Conservation (phyloP, 2,329 filamentous ascomycete genomes). For the Colletotrichum destructivum region DNA sequence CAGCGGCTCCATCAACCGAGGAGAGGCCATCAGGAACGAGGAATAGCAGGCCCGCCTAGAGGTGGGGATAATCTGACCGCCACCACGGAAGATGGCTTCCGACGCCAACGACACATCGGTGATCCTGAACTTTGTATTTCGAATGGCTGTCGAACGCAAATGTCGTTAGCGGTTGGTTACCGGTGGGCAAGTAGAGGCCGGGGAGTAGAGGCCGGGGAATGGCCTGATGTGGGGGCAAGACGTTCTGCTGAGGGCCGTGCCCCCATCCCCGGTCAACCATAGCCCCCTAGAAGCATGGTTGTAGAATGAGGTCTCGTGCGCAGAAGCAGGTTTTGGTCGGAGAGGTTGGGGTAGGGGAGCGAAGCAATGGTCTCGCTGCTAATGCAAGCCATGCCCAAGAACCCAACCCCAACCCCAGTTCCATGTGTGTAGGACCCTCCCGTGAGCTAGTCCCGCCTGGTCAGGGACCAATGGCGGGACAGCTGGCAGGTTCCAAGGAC, state of each 20-base stretch:
- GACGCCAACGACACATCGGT: slow-evolving; percentile 90
- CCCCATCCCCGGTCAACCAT: slow-evolving; percentile 35
- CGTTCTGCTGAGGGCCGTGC: slow-evolving; percentile 29
- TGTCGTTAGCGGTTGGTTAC: slow-evolving; percentile 46
- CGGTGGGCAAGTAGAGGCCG: slow-evolving; percentile 18
- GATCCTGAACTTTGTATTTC: slow-evolving; percentile 97
- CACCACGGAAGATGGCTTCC: slow-evolving; percentile 94
- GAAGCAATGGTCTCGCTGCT: slow-evolving; percentile 26
- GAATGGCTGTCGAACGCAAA: slow-evolving; percentile 76
- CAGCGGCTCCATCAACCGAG: slow-evolving; percentile 95
- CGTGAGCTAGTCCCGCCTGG: slow-evolving; percentile 24
- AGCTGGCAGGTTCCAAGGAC: slow-evolving; percentile 20
- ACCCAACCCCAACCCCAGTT: slow-evolving; percentile 32
- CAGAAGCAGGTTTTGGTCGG: slow-evolving; percentile 35
- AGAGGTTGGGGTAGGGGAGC: slow-evolving; percentile 18
- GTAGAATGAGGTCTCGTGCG: slow-evolving; percentile 28
- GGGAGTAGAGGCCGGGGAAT: slow-evolving; percentile 28
- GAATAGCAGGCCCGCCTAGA: slow-evolving; percentile 94
- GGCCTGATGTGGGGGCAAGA: slow-evolving; percentile 32
- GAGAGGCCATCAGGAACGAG: slow-evolving; percentile 96
- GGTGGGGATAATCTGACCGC: slow-evolving; percentile 97
- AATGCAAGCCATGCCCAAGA: slow-evolving; percentile 36
- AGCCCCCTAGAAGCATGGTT: slow-evolving; percentile 30
- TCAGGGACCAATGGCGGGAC: slow-evolving; percentile 26
- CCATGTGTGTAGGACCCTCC: slow-evolving; percentile 34